phyloP scores from a whole-genome alignment of 1,139 yeast species.

The Diutina ranongensis region DNA sequence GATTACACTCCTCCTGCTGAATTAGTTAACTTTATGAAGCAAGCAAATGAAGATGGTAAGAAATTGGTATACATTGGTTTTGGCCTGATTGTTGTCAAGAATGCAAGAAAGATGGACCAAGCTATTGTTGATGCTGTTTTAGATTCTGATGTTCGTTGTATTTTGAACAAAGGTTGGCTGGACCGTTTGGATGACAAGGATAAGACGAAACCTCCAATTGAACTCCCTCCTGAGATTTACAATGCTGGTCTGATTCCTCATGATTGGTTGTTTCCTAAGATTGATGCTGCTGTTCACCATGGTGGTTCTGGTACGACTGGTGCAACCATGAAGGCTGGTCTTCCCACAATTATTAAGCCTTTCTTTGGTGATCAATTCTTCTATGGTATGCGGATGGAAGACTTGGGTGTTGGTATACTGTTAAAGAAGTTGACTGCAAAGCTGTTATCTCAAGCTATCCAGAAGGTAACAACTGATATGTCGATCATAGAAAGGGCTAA shows the following conservation, averaged over 20 bases:
- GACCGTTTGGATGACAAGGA: conserved; percentile 35
- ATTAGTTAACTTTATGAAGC: conserved; percentile 47
- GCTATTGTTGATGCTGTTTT: conserved; percentile 72
- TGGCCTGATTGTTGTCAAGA: conserved; percentile 86
- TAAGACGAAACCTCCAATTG: conserved; percentile 32
- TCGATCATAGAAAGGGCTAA: conserved; percentile 59
- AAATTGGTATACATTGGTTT: conserved; percentile 86
- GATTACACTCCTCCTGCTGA: conserved; percentile 55
- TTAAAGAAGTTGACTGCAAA: conserved; percentile 56
- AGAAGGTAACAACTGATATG: conserved; percentile 53
- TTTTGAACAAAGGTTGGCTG: conserved; percentile 92
- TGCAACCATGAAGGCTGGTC: conserved; percentile 73
- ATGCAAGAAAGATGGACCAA: conserved; percentile 66
- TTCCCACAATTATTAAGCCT: conserved; percentile 86
- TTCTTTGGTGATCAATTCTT: conserved; percentile 95
- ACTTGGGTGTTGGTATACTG: conserved; percentile 76
- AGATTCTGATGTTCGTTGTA: conserved; percentile 73
- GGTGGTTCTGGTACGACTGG: conserved; percentile 99
- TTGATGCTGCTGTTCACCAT: conserved; percentile 94
- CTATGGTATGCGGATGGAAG: conserved; percentile 79
- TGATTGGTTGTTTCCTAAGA: conserved; percentile 82
- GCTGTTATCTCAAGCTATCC: conserved; percentile 54
- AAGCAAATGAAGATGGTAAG: conserved; percentile 49
- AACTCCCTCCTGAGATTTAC: conserved; percentile 58
- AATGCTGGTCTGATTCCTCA: conserved; percentile 74